phyloP scores from a whole-genome alignment of 352 stramenopile species.

The Globisporangium polare region DNA sequence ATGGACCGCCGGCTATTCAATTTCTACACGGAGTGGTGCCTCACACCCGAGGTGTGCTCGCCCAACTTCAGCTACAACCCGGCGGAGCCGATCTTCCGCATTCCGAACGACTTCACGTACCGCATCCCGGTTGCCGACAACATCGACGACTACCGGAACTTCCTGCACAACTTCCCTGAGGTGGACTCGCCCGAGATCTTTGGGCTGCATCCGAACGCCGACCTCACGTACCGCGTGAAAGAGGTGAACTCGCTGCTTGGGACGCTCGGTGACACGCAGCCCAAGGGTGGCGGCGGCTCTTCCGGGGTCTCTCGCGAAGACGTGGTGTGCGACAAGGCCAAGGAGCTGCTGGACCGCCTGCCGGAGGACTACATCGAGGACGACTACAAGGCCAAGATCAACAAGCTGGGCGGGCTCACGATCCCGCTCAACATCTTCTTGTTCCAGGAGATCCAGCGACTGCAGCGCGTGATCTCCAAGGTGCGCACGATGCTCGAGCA shows the following conservation, averaged over 20 bases:
- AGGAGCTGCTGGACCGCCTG: constrained; percentile 92
- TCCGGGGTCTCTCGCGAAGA: constrained; percentile 93
- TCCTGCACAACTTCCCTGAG: constrained; percentile 93
- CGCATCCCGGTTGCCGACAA: constrained; percentile 90
- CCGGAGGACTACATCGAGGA: constrained; percentile 97
- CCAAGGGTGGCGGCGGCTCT: constrained; percentile 90
- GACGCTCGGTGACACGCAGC: constrained; percentile 95
- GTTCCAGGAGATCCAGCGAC: constrained; percentile 97
- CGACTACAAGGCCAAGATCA: constrained; percentile 97
- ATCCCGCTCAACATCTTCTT: constrained; percentile 98
- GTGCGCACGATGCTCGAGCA: constrained; percentile 94
- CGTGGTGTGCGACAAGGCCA: constrained; percentile 94
- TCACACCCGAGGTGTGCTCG: constrained; percentile 80
- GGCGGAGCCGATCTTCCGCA: constrained; percentile 91
- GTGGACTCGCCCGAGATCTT: constrained; percentile 99
- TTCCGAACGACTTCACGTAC: constrained; percentile 97
- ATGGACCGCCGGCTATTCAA: constrained; percentile 97
- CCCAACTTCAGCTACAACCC: constrained; percentile 95
- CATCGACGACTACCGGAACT: constrained; percentile 95
- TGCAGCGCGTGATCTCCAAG: constrained; percentile 96
- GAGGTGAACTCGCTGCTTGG: constrained; percentile 94
- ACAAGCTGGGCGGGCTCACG: constrained; percentile 93
- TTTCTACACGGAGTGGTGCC: constrained; percentile 97
- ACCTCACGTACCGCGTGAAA: constrained; percentile 97
- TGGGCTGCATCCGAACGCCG: constrained; percentile 97